Conservation (phyloP, 2,329 filamentous ascomycete genomes). For the Podosphaera fusca region DNA sequence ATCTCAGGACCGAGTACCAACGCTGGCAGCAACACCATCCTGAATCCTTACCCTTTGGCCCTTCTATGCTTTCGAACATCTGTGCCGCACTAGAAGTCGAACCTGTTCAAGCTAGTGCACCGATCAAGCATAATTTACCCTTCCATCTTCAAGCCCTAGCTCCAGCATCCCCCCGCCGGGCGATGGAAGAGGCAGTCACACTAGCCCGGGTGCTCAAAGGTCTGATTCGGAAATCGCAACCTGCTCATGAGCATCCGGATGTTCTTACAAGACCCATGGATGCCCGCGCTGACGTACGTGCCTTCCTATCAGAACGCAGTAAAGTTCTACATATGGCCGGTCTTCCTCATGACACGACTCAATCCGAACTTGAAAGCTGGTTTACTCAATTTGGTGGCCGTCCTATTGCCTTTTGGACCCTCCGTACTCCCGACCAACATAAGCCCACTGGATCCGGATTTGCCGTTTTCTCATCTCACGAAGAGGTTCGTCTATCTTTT, state of each 20-base stretch:
- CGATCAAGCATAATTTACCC: constrained; percentile 95
- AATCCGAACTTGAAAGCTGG: constrained; percentile 97
- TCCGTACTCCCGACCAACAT: constrained; percentile 92
- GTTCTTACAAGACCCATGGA: constrained; percentile 91
- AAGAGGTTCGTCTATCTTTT: constrained; percentile 44
- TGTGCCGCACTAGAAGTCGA: constrained; percentile 96
- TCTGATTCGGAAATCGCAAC: constrained; percentile 88
- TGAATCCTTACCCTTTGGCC: constrained; percentile 88
- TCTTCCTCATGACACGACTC: constrained; percentile 89
- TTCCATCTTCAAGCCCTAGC: constrained; percentile 94
- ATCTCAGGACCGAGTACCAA: constrained; percentile 91
- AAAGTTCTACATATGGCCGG: constrained; percentile 98
- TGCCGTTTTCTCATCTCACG: constrained; percentile 94
- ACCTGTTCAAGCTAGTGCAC: constrained; percentile 87
- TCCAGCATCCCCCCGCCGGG: constrained; percentile 80
- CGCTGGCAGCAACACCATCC: constrained; percentile 97
- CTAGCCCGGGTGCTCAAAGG: constrained; percentile 79
- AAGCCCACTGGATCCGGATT: constrained; percentile 98
- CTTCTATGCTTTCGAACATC: constrained; percentile 88
- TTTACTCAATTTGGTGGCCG: constrained; percentile 96
- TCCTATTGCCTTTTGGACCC: constrained; percentile 96
- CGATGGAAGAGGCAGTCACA: constrained; percentile 94
- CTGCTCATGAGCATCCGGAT: constrained; percentile 78
- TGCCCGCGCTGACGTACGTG: constrained; percentile 82
- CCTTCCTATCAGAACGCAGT: constrained; percentile 86